Conservation (phyloP, 2,329 filamentous ascomycete species). For the Aspergillus bombycis region DNA sequence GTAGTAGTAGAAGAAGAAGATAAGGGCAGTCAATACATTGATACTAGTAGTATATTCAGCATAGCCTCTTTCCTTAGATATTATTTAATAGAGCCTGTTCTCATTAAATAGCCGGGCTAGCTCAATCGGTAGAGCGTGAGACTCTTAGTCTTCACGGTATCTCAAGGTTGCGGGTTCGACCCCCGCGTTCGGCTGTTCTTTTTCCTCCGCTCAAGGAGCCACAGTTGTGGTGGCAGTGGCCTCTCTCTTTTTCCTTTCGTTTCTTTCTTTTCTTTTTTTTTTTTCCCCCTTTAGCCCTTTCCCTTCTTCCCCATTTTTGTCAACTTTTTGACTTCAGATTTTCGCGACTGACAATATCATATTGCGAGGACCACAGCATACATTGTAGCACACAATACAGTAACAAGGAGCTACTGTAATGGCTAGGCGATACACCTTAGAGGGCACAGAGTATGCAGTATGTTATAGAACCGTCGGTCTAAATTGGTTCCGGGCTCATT, state of each 20-base stretch:
- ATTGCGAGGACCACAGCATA: background rate
- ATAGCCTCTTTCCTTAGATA: no score
- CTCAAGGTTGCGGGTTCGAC: conserved; percentile 47
- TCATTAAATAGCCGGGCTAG: conserved; percentile 45
- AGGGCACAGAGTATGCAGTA: background rate
- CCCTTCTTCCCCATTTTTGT: background rate
- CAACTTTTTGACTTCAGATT: background rate
- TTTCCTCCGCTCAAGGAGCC: no score
- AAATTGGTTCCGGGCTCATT: background rate
- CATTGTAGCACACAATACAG: background rate
- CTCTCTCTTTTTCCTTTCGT: no score
- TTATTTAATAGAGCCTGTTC: accelerated
- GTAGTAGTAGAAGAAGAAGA: no score
- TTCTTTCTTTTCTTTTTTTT: background rate
- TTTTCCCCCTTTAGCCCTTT: background rate
- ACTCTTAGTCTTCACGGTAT: conserved; percentile 44
- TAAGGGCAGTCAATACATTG: no score
- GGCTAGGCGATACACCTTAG: background rate
- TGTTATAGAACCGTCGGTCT: background rate
- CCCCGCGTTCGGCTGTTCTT: conserved; percentile 43
- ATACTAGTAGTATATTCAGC: no score
- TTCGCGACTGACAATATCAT: background rate
- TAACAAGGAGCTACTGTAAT: background rate
- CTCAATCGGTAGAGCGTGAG: conserved; percentile 57
- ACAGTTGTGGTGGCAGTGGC: no score